Evolutionary conservation across 2,329 filamentous ascomycete species (phyloP).

Genomic region (Trichoderma sp.): DNA sequence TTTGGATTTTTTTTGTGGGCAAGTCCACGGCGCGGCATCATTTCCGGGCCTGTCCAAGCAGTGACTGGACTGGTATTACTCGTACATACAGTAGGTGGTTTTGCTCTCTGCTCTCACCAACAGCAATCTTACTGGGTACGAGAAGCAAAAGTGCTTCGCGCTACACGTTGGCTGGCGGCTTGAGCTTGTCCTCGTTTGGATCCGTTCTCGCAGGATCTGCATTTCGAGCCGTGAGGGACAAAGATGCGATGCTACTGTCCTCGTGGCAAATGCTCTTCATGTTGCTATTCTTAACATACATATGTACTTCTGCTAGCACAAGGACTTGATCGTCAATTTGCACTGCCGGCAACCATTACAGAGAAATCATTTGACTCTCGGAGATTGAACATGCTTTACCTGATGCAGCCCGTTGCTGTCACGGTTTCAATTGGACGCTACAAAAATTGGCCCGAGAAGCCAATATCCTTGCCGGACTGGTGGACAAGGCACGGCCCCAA

Average conservation of each 20-base stretch:
- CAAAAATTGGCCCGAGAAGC: constrained; percentile 1
- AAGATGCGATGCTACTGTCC: neutral
- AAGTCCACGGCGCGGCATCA: neutral
- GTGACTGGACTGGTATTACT: neutral
- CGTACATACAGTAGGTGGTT: neutral
- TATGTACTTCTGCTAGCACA: neutral
- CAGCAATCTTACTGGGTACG: neutral
- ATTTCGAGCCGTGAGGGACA: neutral
- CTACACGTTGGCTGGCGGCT: neutral
- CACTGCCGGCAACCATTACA: constrained; percentile 13
- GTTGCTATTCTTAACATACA: neutral
- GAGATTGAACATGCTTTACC: constrained; percentile 14
- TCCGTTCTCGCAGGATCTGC: neutral
- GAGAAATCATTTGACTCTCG: neutral
- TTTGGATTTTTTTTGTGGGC: neutral
- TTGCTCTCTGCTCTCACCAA: neutral
- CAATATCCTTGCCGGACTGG: constrained; percentile 4
- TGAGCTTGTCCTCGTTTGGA: neutral
- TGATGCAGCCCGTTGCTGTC: constrained; percentile 7
- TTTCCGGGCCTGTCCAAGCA: neutral
- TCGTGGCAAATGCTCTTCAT: neutral
- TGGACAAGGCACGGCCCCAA: constrained; percentile 12
- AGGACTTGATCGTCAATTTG: neutral
- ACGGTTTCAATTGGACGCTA: constrained; percentile 1
- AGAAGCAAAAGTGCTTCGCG: neutral